Evolutionary conservation across 2,329 filamentous ascomycete genomes (phyloP), one percentile per base, ranked within the genome.

Genomic region (Nothophaeocryptopus gaeumannii): DNA sequence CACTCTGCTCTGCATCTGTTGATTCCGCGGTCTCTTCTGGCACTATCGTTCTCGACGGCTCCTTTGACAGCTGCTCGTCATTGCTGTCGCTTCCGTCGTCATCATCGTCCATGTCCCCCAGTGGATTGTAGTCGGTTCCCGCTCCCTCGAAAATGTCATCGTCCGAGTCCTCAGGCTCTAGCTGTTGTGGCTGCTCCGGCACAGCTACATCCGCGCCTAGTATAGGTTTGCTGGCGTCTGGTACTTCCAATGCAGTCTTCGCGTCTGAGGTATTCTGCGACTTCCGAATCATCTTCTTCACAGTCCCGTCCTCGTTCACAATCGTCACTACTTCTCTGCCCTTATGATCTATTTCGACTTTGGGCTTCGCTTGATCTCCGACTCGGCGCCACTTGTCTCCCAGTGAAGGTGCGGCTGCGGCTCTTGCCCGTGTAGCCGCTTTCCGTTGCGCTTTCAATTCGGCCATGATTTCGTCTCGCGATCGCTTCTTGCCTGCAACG

Each of bases 131-230:
- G 39, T 78, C 78, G 5, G 73, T 74, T 2, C 80, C 81, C 2
- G 78, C 79, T 2, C 78, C 81, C 34, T 73, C 78, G 57, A 85
- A 85, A 41, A 85, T 85, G 61, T 84, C 81, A 26, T 78, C 78
- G 35, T 82, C 79, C 5, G 45, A 48, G 3, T 46, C 45, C n/a
- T 70, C 71, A 38, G 72, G 46, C 13, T 16, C 36, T 3, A 45
- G 48, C 9, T 47, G 34, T 39, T 34, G 38, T 33, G 39, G 48
- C 35, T 16, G 45, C 40, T 45, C 43, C 9, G 65, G 64, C 8
- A 68, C 51, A 4, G 53, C 53, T 20, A 61, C 57, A 47, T 67
- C 67, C 13, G 64, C 63, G 16, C 67, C 67, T 12, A 68, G 59
- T 10, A 67, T 58, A 31, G 63, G 50, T 53, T 53, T 67, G 48